Evolutionary conservation across 1,284 basidiomycete species (phyloP).

Genomic region (Porogramme epimiltina): DNA sequence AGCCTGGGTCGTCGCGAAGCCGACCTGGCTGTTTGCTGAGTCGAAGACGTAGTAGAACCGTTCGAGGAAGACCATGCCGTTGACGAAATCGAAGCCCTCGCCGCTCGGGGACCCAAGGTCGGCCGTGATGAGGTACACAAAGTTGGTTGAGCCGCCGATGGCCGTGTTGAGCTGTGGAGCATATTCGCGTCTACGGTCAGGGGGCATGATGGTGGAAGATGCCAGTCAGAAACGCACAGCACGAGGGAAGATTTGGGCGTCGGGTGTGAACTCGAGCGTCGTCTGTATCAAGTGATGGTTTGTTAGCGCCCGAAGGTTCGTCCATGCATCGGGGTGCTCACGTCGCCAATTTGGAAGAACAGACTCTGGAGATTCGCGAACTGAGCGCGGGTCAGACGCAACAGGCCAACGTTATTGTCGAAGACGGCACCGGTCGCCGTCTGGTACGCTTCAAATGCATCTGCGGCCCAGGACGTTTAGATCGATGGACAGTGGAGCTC

Average conservation of each 20-base stretch:
- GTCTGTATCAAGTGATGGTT: conserved; percentile 21
- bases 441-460: conserved; percentile 51
- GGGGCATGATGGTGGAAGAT: background rate
- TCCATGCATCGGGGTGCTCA: background rate
- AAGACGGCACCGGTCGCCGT: conserved; percentile 47
- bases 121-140: conserved; percentile 31
- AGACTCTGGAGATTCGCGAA: conserved; percentile 52
- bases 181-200: conserved; percentile 19
- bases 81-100: conserved; percentile 33
- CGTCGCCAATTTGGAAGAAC: conserved; percentile 50
- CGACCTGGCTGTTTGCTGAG: conserved; percentile 47
- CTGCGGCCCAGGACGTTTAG: conserved; percentile 36
- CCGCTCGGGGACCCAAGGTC: conserved; percentile 27
- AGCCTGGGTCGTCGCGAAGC: conserved; percentile 45
- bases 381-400: conserved; percentile 50
- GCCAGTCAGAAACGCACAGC: conserved; percentile 26
- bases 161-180: conserved; percentile 29
- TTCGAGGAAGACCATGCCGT: conserved; percentile 43
- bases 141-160: conserved; percentile 28
- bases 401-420: conserved; percentile 51
- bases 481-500: background rate
- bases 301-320: background rate
- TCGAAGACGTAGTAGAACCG: conserved; percentile 72
- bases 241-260: conserved; percentile 56
- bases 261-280: conserved; percentile 45